These are phyloP conservation scores for Eremochloa ophiuroides DNA, from an alignment of 176 grass and related monocot genomes.

Conservation along the genomic window DNA sequence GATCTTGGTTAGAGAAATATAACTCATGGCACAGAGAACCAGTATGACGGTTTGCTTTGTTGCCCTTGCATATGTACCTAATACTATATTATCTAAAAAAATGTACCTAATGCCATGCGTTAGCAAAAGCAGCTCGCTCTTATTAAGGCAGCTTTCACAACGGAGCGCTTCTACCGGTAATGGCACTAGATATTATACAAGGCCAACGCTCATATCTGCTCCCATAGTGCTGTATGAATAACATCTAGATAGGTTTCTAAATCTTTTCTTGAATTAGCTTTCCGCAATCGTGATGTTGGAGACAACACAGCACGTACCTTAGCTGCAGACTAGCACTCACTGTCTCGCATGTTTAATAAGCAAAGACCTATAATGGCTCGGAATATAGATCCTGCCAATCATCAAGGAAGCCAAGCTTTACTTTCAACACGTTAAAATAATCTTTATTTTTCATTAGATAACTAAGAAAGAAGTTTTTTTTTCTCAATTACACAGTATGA, in stretches of 20 bases:
- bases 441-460: background rate
- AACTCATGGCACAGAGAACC: too few species aligned
- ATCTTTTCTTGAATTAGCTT: background rate
- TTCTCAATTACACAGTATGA: too few species aligned
- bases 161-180: background rate
- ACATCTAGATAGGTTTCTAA: conserved; percentile 7
- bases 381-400: background rate
- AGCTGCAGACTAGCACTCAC: background rate
- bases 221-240: conserved; percentile 18
- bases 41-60: too few species aligned
- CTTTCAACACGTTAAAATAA: background rate
- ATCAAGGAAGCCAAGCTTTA: background rate
- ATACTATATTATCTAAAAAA: too few species aligned
- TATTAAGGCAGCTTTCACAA: background rate
- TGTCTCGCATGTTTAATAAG: background rate
- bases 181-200: background rate
- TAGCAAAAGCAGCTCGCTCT: background rate
- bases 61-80: background rate
- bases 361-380: background rate
- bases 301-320: background rate
- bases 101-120: too few species aligned
- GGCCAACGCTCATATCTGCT: background rate
- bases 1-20: too few species aligned
- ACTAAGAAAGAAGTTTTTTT: background rate
- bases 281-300: background rate